phyloP scores from a whole-genome alignment of 73 alveolate genomes.

The Paramecium sexaurelia region DNA sequence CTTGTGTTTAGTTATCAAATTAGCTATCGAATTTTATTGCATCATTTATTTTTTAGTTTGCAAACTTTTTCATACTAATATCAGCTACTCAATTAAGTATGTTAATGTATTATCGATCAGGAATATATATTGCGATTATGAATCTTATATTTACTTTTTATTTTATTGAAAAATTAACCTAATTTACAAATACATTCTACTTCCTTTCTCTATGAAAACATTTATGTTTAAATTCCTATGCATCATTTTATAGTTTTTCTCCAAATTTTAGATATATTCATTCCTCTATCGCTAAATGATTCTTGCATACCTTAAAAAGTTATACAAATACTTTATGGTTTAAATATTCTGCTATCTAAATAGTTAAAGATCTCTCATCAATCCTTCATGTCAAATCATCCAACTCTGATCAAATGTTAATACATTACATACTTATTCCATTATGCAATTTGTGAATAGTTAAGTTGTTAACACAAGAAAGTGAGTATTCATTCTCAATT shows the following conservation, averaged over 20 bases:
- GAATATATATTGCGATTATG: neutral
- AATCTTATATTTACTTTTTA: neutral
- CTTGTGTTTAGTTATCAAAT: too few species aligned
- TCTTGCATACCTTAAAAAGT: neutral
- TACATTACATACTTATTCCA: neutral
- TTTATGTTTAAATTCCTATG: constrained; percentile 9
- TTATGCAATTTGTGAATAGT: neutral
- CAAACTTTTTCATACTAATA: neutral
- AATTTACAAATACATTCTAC: neutral
- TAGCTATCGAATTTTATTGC: too few species aligned
- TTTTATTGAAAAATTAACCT: neutral
- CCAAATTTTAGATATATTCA: neutral
- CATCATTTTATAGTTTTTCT: neutral
- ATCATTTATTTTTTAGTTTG: too few species aligned
- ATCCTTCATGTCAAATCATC: too few species aligned
- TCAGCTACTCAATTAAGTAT: neutral
- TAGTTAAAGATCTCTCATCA: neutral
- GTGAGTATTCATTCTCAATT: neutral
- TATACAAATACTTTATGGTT: neutral
- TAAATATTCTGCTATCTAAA: neutral
- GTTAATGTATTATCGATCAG: neutral
- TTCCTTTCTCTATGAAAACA: neutral
- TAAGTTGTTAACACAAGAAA: neutral
- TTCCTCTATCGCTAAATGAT: neutral
- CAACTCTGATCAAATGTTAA: neutral